These are phyloP conservation scores for Saccharomycopsis hybrid DNA, from an alignment of 1,139 yeast genomes.

Conservation along the genomic window DNA sequence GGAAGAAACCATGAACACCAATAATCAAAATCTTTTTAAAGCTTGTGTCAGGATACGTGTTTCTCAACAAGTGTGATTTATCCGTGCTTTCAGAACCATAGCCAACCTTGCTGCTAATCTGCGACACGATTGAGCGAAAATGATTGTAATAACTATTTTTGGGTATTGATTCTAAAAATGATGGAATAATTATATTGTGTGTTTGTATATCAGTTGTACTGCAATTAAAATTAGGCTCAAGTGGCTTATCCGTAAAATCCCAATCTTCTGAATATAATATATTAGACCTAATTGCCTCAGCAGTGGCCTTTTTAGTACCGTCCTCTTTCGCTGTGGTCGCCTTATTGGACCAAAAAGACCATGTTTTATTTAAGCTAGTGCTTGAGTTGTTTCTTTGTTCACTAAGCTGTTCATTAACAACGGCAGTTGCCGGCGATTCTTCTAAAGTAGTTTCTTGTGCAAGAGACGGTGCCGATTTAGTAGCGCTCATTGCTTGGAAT, in stretches of 20 bases:
- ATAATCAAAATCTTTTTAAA: conserved; percentile 60
- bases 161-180: conserved; percentile 21
- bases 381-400: neutral
- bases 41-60: conserved; percentile 13
- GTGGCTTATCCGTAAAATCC: neutral
- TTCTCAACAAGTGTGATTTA: conserved; percentile 12
- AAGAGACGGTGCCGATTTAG: too few species aligned
- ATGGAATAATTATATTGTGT: conserved; percentile 22
- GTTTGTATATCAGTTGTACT: conserved; percentile 4
- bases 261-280: conserved; percentile 11
- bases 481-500: too few species aligned
- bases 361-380: neutral
- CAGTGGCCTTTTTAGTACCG: neutral
- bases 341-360: conserved; percentile 9
- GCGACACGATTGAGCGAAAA: conserved; percentile 13
- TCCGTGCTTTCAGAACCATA: neutral
- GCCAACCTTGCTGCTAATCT: neutral
- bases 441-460: too few species aligned
- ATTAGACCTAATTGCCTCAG: conserved; percentile 7
- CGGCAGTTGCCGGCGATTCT: too few species aligned
- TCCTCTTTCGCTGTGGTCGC: neutral
- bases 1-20: conserved; percentile 96
- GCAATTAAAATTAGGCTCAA: neutral
- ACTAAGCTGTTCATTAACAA: too few species aligned
- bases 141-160: conserved; percentile 7